Percentiles rank a stretch among this genome's conserved stretches.
Conservation (phyloP, 2,329 filamentous ascomycete species). For the Torrubiella hemipterigena region DNA sequence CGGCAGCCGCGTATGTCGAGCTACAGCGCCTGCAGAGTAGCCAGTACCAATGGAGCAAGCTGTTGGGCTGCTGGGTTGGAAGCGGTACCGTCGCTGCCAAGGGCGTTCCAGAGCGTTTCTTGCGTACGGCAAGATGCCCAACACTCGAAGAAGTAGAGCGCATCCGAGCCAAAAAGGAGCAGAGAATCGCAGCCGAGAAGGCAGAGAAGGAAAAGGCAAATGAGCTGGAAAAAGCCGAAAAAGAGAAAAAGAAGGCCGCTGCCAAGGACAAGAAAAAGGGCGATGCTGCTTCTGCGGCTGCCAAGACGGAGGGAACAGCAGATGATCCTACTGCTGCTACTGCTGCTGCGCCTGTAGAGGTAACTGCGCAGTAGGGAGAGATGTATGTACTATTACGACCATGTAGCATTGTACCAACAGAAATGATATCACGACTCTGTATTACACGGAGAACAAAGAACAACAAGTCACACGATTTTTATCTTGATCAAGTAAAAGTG, state of each 20-base stretch:
- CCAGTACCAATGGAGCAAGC: slow-evolving; percentile 69
- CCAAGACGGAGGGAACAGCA: neutral
- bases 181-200: slow-evolving; percentile 8
- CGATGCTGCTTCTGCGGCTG: neutral
- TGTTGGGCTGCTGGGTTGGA: slow-evolving; percentile 77
- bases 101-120: slow-evolving; percentile 72
- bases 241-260: slow-evolving; percentile 5
- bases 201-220: slow-evolving; percentile 5
- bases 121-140: slow-evolving; percentile 20
- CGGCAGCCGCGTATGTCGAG: slow-evolving; percentile 68
- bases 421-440: too few species aligned
- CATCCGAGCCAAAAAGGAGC: slow-evolving; percentile 10
- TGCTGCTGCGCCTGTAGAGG: too few species aligned
- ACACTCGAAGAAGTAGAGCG: slow-evolving; percentile 12
- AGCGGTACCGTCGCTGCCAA: slow-evolving; percentile 49
- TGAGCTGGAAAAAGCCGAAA: slow-evolving; percentile 9
- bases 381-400: too few species aligned
- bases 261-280: slow-evolving; percentile 7
- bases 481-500: too few species aligned
- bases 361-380: too few species aligned
- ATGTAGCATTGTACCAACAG: too few species aligned
- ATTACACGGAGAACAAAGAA: too few species aligned
- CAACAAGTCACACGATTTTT: too few species aligned
- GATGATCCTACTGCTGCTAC: too few species aligned
- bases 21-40: slow-evolving; percentile 63